A percentile compares a stretch with the other conserved stretches of the same genome.
phyloP scores from a whole-genome alignment of 1,284 basidiomycete species.

The Porodaedalea pini region DNA sequence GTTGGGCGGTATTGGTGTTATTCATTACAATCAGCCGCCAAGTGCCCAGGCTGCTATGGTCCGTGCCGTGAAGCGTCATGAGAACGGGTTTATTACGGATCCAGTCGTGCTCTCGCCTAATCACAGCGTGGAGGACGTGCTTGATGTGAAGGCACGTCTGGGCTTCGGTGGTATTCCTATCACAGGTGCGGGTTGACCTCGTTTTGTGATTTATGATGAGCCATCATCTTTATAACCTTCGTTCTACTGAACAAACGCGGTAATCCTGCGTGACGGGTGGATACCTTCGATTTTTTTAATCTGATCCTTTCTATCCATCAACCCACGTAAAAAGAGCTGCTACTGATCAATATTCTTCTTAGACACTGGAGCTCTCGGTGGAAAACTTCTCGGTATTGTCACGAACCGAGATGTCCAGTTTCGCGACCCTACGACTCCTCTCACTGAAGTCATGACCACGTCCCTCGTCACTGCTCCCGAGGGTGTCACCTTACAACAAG shows the following conservation, averaged over 20 bases:
- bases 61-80: constrained; percentile 94
- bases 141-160: constrained; percentile 88
- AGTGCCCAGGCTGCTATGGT: constrained; percentile 95
- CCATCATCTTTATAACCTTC: constrained; percentile 61
- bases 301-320: constrained; percentile 16
- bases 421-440: constrained; percentile 62
- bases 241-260: constrained; percentile 45
- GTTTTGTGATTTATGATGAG: constrained; percentile 29
- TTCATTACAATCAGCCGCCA: constrained; percentile 94
- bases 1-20: constrained; percentile 96
- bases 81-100: constrained; percentile 98
- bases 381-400: constrained; percentile 94
- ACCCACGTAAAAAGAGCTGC: neutral
- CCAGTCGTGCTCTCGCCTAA: constrained; percentile 83
- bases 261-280: constrained; percentile 24
- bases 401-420: constrained; percentile 97
- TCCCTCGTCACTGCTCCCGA: constrained; percentile 78
- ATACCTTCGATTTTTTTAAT: constrained; percentile 18
- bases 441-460: constrained; percentile 91
- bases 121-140: constrained; percentile 83
- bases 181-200: constrained; percentile 67
- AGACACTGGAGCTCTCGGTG: constrained; percentile 87
- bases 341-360: constrained; percentile 25
- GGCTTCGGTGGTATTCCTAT: constrained; percentile 98
- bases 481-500: constrained; percentile 87